Evolutionary conservation across 1,284 basidiomycete genomes (phyloP), one percentile per base, ranked within the genome.

Genomic region (Ustilago bromivora): DNA sequence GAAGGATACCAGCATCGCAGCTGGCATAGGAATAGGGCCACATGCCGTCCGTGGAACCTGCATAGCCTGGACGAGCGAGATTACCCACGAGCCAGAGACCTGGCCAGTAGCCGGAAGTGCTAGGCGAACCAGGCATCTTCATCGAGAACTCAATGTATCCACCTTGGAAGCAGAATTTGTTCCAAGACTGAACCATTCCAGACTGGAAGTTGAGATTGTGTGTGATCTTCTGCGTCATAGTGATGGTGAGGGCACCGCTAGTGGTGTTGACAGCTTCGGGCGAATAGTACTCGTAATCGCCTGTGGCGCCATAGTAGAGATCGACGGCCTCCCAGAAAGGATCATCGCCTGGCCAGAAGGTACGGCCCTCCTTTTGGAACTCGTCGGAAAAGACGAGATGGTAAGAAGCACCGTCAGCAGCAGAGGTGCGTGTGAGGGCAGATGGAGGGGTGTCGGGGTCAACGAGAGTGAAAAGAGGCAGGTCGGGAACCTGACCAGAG

Each of bases 71-170:
- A 19, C 85, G 77, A 0, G 73, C 83, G 9, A 86, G 63, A 55
- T 85, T 86, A 53, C 79, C 80, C 83, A 85, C 82, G 34, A 78
- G 55, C 84, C 83, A 85, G 19, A 81, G 71, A 54, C 76, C 85
- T 12, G 89, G 89, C 89, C 89, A 89, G 83, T 87, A 89, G 12
- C 89, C 89, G 58, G 82, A 83, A 1, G 82, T 86, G 12, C 79
- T 75, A 7, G 76, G 75, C 0, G 46, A 36, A 7, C 79, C 83
- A 1, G 84, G 84, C 55, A 84, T 75, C 19, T 79, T 62, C 57
- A 79, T 78, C 11, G 70, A 61, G 49, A 82, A 81, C 53, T 85
- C 82, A 31, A 86, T 76, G 66, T 85, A 86, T 0, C 84, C 84
- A 31, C 84, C 84, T 51, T 85, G 83, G 71, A 85, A 85, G 72